These are phyloP conservation scores for Collariella sp. DNA, from an alignment of 495 filamentous ascomycete genomes.

Conservation along the genomic window DNA sequence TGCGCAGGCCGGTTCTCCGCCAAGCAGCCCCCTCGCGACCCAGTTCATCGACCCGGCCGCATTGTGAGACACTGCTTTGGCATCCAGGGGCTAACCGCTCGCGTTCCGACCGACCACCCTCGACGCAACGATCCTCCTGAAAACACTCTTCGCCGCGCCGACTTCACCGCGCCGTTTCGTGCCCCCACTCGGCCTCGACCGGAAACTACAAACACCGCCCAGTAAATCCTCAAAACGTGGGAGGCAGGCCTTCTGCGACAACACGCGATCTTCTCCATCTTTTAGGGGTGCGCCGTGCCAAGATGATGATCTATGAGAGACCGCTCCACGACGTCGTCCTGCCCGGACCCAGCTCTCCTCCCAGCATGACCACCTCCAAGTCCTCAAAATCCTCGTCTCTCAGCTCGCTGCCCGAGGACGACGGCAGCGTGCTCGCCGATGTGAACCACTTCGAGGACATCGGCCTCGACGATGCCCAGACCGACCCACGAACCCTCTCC, in stretches of 20 bases:
- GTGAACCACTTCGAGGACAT: constrained; percentile 89
- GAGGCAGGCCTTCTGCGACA: not conserved
- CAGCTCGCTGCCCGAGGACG: constrained; percentile 63
- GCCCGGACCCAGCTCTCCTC: constrained; percentile 65
- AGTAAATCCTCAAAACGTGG: not conserved
- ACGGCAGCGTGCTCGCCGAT: constrained; percentile 57
- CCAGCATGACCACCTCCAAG: constrained; percentile 74
- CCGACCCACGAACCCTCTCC: constrained; percentile 32
- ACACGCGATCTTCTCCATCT: not conserved
- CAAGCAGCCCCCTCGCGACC: not conserved
- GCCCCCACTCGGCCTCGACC: not conserved
- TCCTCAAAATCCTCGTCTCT: constrained; percentile 89
- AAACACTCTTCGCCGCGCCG: constrained; percentile 20
- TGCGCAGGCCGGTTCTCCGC: not conserved
- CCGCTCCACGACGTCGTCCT: constrained; percentile 37
- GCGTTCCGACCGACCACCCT: constrained; percentile 14
- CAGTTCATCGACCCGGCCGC: constrained; percentile 2
- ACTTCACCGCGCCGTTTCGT: not conserved
- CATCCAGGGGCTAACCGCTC: constrained; percentile 19
- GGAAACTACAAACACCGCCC: constrained; percentile 5
- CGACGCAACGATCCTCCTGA: constrained; percentile 14
- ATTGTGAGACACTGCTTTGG: constrained; percentile 23
- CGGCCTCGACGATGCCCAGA: constrained; percentile 58
- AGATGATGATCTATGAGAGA: constrained; percentile 51
- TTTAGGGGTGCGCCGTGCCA: constrained; percentile 12